Percentiles rank a stretch among this genome's conserved stretches.
These are phyloP conservation scores for Torulaspora microellipsoides DNA, from an alignment of 805 yeast genomes.

Conservation along the genomic window DNA sequence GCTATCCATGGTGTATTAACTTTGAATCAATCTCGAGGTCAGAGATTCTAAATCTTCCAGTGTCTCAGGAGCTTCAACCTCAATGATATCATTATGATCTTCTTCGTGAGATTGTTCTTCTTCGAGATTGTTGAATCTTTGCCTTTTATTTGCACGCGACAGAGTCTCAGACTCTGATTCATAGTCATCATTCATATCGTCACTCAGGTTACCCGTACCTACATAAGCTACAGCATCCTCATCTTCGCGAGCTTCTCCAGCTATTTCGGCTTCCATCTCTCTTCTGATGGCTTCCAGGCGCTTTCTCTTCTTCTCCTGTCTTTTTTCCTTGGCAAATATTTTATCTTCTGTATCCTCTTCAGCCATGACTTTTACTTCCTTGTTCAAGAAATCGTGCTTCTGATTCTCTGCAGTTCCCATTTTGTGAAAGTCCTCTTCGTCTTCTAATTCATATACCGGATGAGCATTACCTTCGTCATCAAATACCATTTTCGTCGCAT, in stretches of 20 bases:
- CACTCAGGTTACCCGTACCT: conserved; percentile 35
- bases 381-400: conserved; percentile 58
- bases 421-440: conserved; percentile 78
- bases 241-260: conserved; percentile 24
- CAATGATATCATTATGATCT: conserved; percentile 46
- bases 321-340: conserved; percentile 66
- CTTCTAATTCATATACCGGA: conserved; percentile 84
- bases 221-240: conserved; percentile 30
- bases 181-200: conserved; percentile 39
- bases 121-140: conserved; percentile 1
- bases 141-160: conserved; percentile 26
- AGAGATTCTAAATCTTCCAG: conserved; percentile 91
- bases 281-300: conserved; percentile 73
- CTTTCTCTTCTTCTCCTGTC: conserved; percentile 82
- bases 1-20: conserved; percentile 9
- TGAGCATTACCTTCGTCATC: conserved; percentile 96
- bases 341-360: conserved; percentile 76
- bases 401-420: conserved; percentile 65
- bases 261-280: conserved; percentile 37
- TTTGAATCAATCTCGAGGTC: conserved; percentile 46
- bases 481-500: conserved; percentile 73
- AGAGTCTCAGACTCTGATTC: conserved; percentile 30
- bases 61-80: conserved; percentile 83
- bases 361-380: conserved; percentile 67
- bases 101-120: conserved; percentile 27